Percentiles rank a stretch among this genome's conserved stretches.
Evolutionary conservation across 2,329 filamentous ascomycete species (phyloP).

Genomic region (Ophiostoma australiae): DNA sequence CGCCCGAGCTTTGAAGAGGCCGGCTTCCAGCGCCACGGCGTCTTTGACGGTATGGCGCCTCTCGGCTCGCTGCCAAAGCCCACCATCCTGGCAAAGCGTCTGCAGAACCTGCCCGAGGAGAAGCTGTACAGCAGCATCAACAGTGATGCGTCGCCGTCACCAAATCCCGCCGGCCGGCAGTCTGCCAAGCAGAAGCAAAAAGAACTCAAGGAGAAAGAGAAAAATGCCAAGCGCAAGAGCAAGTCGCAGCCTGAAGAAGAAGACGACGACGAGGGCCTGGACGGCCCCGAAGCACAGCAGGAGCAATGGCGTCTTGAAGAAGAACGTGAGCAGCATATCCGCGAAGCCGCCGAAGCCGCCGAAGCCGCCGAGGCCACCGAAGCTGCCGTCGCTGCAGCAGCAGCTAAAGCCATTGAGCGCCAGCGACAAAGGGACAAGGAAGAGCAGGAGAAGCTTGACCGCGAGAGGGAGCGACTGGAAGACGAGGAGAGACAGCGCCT

Average conservation of each 20-base stretch:
- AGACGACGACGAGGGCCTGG: background rate
- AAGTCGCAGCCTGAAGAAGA: conserved; percentile 9
- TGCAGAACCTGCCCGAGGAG: conserved; percentile 24
- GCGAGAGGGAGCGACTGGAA: background rate
- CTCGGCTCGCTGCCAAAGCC: conserved; percentile 68
- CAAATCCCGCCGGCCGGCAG: background rate
- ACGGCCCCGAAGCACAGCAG: conserved; percentile 5
- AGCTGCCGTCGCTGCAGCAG: background rate
- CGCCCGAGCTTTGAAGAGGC: conserved; percentile 73
- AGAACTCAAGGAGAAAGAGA: background rate
- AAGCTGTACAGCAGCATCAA: conserved; percentile 19
- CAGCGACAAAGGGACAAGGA: background rate
- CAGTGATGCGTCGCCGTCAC: conserved; percentile 7
- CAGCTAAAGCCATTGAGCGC: background rate
- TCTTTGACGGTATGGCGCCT: conserved; percentile 78
- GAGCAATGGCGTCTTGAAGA: conserved; percentile 13
- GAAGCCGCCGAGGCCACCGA: background rate
- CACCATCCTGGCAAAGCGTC: conserved; percentile 48
- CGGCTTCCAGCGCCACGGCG: conserved; percentile 67
- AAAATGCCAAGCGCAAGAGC: background rate
- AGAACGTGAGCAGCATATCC: background rate
- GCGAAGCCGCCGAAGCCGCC: conserved; percentile 5
- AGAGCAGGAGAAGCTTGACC: background rate
- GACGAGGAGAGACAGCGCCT: conserved; percentile 25
- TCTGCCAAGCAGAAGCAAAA: conserved; percentile 18